Base-by-base conservation (phyloP, 495 filamentous ascomycete species). In the Penicillium simplicissimum region DNA sequence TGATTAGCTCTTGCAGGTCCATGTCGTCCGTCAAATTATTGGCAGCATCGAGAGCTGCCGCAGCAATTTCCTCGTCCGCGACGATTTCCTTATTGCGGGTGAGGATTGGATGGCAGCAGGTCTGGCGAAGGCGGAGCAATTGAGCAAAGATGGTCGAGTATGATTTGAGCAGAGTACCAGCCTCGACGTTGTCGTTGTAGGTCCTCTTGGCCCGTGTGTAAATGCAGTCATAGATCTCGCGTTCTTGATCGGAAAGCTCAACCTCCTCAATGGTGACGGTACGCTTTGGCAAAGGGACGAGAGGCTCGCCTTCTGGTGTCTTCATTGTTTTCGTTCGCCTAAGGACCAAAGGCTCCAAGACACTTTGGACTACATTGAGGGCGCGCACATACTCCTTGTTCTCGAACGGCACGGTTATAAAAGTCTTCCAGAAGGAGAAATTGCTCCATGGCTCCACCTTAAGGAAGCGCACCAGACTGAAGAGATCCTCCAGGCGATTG, bases 401-500 rank as follows among this genome's bases (percentile, higher is more conserved):
- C 70, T 98, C 95, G 56, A 98, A 98, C 0, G 95, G 95, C 14
- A 94, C 87, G 0, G 96, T 98, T 64, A 98, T 98, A 74, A 98
- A 98, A 0, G 96, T 98, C 61, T 93, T 91, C 95, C 95, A 98
- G 77, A 96, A 98, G 4, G 92, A 95, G 71, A 98, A 98, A 72
- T 97, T 98, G 59, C 88, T 91, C 95, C 95, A 98, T 1, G 95
- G 95, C 67, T 98, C 96, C 8, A 98, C 95, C 59, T 89, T 84
- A 34, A 98, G 76, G 75, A 98, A 98, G 15, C 89, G 84, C 25
- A 98, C 92, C 34, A 98, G 76, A 67, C 90, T 94, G 79, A 98
- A 98, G n/a, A 98, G 80, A 76, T 98, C 95, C 71, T 98, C 96
- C 4, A 98, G 79, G 13, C 90, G 89, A 70, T 98, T 98, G 64